These are phyloP conservation scores for Amanita muscaria DNA, from an alignment of 768 basidiomycete species.

Conservation along the genomic window DNA sequence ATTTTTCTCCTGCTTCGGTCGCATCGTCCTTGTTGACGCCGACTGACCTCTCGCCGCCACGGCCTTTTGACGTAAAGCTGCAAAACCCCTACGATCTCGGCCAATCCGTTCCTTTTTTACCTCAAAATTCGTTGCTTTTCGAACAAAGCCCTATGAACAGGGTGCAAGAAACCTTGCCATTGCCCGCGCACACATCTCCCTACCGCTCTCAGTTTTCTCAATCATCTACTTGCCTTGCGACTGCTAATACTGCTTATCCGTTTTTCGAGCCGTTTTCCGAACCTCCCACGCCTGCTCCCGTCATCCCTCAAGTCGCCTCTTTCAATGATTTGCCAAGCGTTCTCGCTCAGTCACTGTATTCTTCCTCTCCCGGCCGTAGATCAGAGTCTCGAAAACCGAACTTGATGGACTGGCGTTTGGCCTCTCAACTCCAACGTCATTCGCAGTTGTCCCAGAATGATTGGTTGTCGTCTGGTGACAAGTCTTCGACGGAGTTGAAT, in stretches of 20 bases:
- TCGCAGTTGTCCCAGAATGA: slow-evolving; percentile 23
- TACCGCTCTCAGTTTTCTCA: slow-evolving; percentile 9
- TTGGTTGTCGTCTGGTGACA: slow-evolving; percentile 36
- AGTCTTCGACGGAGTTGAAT: slow-evolving; percentile 19
- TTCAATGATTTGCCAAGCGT: slow-evolving; percentile 5
- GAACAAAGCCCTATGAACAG: slow-evolving; percentile 19
- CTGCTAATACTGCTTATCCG: slow-evolving; percentile 22
- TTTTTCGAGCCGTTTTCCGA: slow-evolving; percentile 51
- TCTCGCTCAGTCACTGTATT: slow-evolving; percentile 17
- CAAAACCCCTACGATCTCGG: slow-evolving; percentile 43
- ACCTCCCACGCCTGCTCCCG: slow-evolving; percentile 27
- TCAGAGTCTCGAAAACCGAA: slow-evolving; percentile 19
- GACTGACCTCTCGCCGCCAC: slow-evolving; percentile 63
- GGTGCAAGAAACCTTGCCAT: slow-evolving; percentile 6
- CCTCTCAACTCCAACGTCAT: slow-evolving; percentile 22
- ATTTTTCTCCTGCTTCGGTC: slow-evolving; percentile 66
- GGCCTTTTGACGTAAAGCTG: slow-evolving; percentile 48
- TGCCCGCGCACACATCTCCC: slow-evolving; percentile 9
- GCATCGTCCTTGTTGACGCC: slow-evolving; percentile 67
- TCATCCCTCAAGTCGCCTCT: slow-evolving; percentile 10
- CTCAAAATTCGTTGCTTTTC: slow-evolving; percentile 35
- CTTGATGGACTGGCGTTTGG: slow-evolving; percentile 31
- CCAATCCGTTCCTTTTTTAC: slow-evolving; percentile 35
- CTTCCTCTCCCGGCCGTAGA: slow-evolving; percentile 21
- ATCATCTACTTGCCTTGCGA: slow-evolving; percentile 11